Evolutionary conservation across 2,329 filamentous ascomycete species (phyloP).

Genomic region (Ascochyta rabiei): DNA sequence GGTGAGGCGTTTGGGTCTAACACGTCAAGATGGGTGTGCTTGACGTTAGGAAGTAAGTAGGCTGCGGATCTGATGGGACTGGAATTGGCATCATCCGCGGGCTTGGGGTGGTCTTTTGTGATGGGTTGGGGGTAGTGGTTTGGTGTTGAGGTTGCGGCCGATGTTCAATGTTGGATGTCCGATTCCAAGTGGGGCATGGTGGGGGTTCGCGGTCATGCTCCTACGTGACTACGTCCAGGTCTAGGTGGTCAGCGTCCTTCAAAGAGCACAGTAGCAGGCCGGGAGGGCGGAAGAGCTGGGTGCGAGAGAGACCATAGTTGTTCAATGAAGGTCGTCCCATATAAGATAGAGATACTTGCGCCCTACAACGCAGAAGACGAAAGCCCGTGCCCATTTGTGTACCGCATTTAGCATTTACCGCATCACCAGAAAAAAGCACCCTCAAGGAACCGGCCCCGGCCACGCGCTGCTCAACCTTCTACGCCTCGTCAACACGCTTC

Average conservation of each 20-base stretch:
- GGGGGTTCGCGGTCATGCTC: not conserved
- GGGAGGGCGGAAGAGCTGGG: no score
- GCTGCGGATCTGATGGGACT: not conserved
- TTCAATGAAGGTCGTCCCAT: no score
- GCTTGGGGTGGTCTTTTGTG: not conserved
- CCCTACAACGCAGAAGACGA: no score
- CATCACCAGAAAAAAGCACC: not conserved
- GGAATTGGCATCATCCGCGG: not conserved
- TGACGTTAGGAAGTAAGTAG: not conserved
- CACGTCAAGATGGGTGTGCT: not conserved
- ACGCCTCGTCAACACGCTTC: slow-evolving; percentile 36
- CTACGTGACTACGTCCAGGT: not conserved
- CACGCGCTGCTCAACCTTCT: slow-evolving; percentile 46
- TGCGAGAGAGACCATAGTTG: no score
- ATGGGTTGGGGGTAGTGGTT: slow-evolving; percentile 16
- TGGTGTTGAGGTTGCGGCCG: slow-evolving; percentile 5
- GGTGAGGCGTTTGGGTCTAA: not conserved
- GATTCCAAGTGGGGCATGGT: slow-evolving; percentile 4
- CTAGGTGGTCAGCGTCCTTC: no score
- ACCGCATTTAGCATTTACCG: no score
- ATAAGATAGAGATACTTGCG: no score
- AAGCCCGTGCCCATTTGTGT: not conserved
- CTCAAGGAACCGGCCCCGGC: slow-evolving; percentile 30
- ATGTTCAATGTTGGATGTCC: slow-evolving; percentile 12
- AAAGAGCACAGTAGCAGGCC: no score